Base-by-base conservation (phyloP, 2,329 filamentous ascomycete genomes). In the Huntiella abstrusa region DNA sequence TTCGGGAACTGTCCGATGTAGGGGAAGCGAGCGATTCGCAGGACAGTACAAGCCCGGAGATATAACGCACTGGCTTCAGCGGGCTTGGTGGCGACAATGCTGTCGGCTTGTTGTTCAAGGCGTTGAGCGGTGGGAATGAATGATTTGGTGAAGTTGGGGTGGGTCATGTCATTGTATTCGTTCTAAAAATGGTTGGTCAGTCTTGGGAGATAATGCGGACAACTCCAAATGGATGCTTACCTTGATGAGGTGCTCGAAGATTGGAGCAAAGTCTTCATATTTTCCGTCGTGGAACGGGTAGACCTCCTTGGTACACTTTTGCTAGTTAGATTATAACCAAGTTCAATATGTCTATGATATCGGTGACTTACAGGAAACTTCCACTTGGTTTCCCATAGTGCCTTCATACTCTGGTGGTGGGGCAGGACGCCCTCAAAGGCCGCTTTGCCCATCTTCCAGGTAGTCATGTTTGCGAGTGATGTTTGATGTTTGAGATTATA, bases 341-440 rank as follows among this genome's bases (percentile, higher is more conserved):
- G 12, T 16, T 40, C n/a, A 40, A 7, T 6, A 40, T 22, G n/a
- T 15, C 2, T 12, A 12, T 6, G 2, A 28, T 28, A 10, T 28
- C 32, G 19, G 15, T 36, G n/a, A 55, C 69, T 48, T 61, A 78
- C 75, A 4, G 76, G 76, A 53, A 70, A 64, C 60, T 77, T 77
- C 80, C 80, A 86, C 60, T 83, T 83, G 5, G 75, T 81, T 61
- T 83, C 77, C 80, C 82, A 86, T 22, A 82, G 62, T 7, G 69
- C 68, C 55, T 70, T 64, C 53, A 79, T 75, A 17, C 70, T 70
- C 33, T 67, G 63, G 53, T 77, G 71, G 55, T 79, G 75, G 15
- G 73, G 66, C 65, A 68, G 68, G 50, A 56, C 57, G 11, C 50
- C 54, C 54, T 65, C 60, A 54, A 64, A 69, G 37, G 60, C 61